phyloP scores from a whole-genome alignment of 106 monocot genomes.

The Alisma plantagoaquatica region DNA sequence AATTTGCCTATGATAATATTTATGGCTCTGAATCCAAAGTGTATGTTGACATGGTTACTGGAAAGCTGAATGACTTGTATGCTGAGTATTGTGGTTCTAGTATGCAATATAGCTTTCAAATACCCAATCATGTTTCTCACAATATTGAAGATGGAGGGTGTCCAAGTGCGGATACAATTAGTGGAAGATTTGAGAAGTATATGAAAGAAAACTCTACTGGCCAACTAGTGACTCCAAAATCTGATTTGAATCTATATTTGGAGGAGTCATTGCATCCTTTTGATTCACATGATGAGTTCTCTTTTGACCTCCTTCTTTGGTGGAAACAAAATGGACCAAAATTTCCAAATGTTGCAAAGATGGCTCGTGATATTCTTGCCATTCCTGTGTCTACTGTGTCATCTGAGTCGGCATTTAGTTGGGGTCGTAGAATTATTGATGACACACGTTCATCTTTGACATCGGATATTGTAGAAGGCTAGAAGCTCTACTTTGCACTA shows the following conservation, averaged over 20 bases:
- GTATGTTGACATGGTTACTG: not conserved
- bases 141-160: not conserved
- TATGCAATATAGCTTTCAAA: no score
- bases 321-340: not conserved
- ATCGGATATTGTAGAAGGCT: not conserved
- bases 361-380: not conserved
- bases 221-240: not conserved
- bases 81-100: no score
- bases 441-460: not conserved
- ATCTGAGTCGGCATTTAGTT: not conserved
- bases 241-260: not conserved
- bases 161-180: not conserved
- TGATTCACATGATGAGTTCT: not conserved
- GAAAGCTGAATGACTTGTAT: not conserved
- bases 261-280: not conserved
- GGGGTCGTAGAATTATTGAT: not conserved
- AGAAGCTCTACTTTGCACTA: not conserved
- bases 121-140: no score
- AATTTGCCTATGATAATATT: not conserved
- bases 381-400: not conserved
- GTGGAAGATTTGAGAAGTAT: not conserved
- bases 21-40: no score
- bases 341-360: not conserved
- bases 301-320: not conserved
- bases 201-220: not conserved